Evolutionary conservation across 768 basidiomycete genomes (phyloP), one percentile per base, ranked within the genome.

Genomic region (Russula griseocarnosa): DNA sequence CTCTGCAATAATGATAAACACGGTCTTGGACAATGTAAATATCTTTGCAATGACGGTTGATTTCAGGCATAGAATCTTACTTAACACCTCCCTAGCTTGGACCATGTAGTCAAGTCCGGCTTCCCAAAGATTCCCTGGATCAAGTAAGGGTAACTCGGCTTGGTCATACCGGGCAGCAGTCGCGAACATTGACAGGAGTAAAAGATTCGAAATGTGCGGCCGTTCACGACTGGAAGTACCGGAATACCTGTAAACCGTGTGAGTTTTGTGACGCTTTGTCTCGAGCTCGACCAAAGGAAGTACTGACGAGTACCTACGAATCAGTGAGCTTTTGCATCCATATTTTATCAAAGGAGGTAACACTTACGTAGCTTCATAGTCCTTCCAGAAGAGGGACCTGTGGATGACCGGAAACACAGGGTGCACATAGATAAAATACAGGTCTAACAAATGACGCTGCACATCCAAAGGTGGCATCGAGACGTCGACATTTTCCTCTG

Each of bases 371-470:
- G 49, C 52, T 60, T 69, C 75, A 70, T 83, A 93, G 66, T 88
- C 85, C 20, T 81, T 73, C 68, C 89, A 72, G 73, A 94, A 92
- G 24, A 82, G 80, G 14, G 74, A 76, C 74, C 86, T 89, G 73
- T 90, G 84, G n/a, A 94, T 74, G 52, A 94, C 79, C 8, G 93
- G 94, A 69, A 90, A 89, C 58, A 86, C 79, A 7, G 93, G 92
- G 68, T 95, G 92, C 34, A 89, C 85, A 70, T 92, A 88, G 13
- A 83, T 83, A 74, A 94, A 94, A 73, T 91, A 95, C 9, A 92
- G 76, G 36, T 83, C 81, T 55, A 94, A 72, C 5, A 94, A 79
- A 44, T 79, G 81, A 61, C 88, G 83, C 73, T 92, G 91, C 38
- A 83, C 75, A 20, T 80, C 78, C 24, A 78, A 70, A 30, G 86